Conservation (phyloP, 306 rosid species). For the Casuarina glauca region DNA sequence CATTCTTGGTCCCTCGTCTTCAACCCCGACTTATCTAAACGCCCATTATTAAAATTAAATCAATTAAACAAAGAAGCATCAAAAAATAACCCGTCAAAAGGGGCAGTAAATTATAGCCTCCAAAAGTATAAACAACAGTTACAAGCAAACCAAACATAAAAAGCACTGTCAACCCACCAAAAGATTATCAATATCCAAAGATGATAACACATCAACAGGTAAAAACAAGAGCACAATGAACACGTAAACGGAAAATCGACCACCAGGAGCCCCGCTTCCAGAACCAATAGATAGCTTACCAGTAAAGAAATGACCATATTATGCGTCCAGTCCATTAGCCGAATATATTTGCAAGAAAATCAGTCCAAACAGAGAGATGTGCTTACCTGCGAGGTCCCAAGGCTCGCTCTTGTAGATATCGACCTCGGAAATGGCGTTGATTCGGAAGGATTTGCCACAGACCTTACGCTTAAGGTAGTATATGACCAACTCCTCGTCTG, state of each 20-base stretch:
- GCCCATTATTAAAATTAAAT: conserved; percentile 12
- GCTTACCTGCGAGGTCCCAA: conserved; percentile 88
- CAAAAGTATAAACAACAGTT: not conserved
- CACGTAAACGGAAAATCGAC: not conserved
- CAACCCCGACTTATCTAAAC: conserved; percentile 81
- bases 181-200: conserved; percentile 1
- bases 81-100: conserved; percentile 5
- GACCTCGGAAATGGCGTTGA: conserved; percentile 90
- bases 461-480: conserved; percentile 96
- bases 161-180: not conserved
- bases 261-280: not conserved
- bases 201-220: not conserved
- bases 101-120: not conserved
- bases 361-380: not conserved
- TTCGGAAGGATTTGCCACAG: conserved; percentile 70
- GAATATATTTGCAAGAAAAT: not conserved
- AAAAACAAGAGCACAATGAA: not conserved
- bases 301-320: not conserved
- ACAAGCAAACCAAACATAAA: not conserved
- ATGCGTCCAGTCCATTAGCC: not conserved
- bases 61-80: conserved; percentile 1
- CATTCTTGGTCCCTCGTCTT: conserved; percentile 99
- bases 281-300: conserved; percentile 3
- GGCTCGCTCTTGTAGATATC: conserved; percentile 96
- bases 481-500: conserved; percentile 93